Conservation (phyloP, 1,284 basidiomycete species). For the Cutaneotrichosporon sp. region DNA sequence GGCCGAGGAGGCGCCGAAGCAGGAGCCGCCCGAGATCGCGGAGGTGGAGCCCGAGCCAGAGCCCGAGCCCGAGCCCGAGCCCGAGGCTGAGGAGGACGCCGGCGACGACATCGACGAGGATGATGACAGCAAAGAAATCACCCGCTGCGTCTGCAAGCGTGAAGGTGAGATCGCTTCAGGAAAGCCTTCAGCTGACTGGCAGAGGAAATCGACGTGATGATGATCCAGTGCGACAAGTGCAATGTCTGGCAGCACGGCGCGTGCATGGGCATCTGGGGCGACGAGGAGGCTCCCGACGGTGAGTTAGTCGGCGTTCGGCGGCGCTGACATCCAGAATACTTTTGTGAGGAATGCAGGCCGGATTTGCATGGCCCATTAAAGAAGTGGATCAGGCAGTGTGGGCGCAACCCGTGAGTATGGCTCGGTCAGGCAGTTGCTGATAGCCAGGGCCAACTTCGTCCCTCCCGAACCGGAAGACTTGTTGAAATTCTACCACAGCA, state of each 20-base stretch:
- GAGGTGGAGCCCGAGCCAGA: conserved; percentile 15
- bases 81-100: conserved; percentile 48
- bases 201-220: conserved; percentile 70
- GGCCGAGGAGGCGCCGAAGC: conserved; percentile 6
- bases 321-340: conserved; percentile 55
- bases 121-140: conserved; percentile 71
- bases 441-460: conserved; percentile 28
- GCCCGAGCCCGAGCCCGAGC: conserved; percentile 52
- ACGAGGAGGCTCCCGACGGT: conserved; percentile 72
- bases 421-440: conserved; percentile 6
- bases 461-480: conserved; percentile 42
- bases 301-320: conserved; percentile 48
- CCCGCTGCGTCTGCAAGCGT: conserved; percentile 89
- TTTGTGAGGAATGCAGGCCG: conserved; percentile 89
- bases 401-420: conserved; percentile 34
- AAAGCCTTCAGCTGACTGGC: conserved; percentile 5
- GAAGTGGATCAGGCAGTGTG: conserved; percentile 54
- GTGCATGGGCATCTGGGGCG: conserved; percentile 88
- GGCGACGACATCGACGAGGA: conserved; percentile 42
- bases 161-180: conserved; percentile 59
- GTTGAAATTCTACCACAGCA: conserved; percentile 25
- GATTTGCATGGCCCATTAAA: conserved; percentile 74
- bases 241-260: conserved; percentile 97
- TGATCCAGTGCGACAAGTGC: conserved; percentile 97
- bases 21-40: conserved; percentile 6